Percentiles rank a stretch among this genome's conserved stretches.
Conservation (phyloP, 371 early-diverging fungal genomes). For the Batkoa obscura region DNA sequence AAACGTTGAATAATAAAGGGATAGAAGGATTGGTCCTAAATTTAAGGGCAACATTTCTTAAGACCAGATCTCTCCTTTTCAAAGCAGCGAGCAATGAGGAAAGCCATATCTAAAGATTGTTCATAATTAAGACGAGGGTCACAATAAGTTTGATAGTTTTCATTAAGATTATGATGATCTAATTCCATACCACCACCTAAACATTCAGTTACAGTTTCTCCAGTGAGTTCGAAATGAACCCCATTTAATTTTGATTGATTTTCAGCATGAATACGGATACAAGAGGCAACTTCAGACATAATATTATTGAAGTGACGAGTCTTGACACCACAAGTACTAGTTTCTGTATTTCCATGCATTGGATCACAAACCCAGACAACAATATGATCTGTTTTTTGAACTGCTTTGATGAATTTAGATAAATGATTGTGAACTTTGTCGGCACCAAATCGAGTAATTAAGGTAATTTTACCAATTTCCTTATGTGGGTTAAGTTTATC, state of each 20-base stretch:
- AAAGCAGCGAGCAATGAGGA: slow-evolving; percentile 75
- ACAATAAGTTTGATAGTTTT: slow-evolving; percentile 88
- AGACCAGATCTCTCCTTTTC: slow-evolving; percentile 29
- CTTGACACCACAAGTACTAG: slow-evolving; percentile 59
- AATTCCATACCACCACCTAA: slow-evolving; percentile 91
- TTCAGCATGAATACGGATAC: slow-evolving; percentile 64
- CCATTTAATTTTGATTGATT: slow-evolving; percentile 63
- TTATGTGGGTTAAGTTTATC: slow-evolving; percentile 69
- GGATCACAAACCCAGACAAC: slow-evolving; percentile 96
- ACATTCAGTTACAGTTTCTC: slow-evolving; percentile 85
- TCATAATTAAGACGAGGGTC: slow-evolving; percentile 90
- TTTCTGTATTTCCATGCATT: slow-evolving; percentile 94
- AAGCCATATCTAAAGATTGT: slow-evolving; percentile 88
- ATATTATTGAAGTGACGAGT: slow-evolving; percentile 81
- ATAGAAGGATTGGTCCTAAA: no score
- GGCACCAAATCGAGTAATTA: slow-evolving; percentile 87
- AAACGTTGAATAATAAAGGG: no score
- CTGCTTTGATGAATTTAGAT: slow-evolving; percentile 77
- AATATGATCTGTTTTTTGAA: slow-evolving; percentile 57
- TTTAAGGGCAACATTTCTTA: background rate
- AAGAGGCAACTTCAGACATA: slow-evolving; percentile 51
- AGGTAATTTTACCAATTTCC: slow-evolving; percentile 78
- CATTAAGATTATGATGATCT: slow-evolving; percentile 48
- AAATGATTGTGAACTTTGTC: slow-evolving; percentile 56
- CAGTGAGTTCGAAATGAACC: slow-evolving; percentile 92